Conservation (phyloP, 768 basidiomycete species). For the Antrodiella citrinella region DNA sequence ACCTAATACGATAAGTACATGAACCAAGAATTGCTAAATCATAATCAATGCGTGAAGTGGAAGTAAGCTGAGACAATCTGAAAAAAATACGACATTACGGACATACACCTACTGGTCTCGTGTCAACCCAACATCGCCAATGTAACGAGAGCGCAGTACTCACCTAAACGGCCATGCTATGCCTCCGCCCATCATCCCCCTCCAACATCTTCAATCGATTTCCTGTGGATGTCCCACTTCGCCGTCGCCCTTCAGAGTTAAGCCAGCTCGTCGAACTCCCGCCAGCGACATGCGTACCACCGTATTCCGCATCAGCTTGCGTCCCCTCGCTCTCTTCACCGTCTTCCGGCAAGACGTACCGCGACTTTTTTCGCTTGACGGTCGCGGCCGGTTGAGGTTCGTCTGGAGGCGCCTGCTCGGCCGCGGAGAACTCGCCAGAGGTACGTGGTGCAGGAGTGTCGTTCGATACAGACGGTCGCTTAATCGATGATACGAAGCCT, state of each 20-base stretch:
- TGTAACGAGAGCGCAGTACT: neutral
- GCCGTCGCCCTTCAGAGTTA: conserved; percentile 50
- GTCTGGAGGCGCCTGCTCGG: conserved; percentile 20
- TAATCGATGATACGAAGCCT: conserved; percentile 10
- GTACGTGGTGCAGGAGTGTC: conserved; percentile 3
- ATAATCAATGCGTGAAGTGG: neutral
- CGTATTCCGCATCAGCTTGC: conserved; percentile 65
- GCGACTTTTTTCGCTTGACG: conserved; percentile 47
- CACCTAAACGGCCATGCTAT: conserved; percentile 53
- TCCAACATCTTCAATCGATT: conserved; percentile 26
- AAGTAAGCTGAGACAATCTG: neutral
- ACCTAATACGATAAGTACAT: neutral
- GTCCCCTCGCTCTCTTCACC: conserved; percentile 57
- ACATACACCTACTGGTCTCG: neutral
- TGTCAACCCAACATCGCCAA: neutral
- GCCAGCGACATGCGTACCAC: conserved; percentile 19
- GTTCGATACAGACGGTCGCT: conserved; percentile 5
- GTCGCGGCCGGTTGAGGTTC: conserved; percentile 12
- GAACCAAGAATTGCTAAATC: neutral
- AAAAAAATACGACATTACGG: neutral
- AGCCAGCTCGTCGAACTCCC: conserved; percentile 31
- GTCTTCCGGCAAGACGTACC: conserved; percentile 40
- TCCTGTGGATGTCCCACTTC: conserved; percentile 22
- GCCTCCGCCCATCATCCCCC: conserved; percentile 49
- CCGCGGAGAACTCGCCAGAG: conserved; percentile 12